phyloP scores from a whole-genome alignment of 148 eudicot species.

The Diospyros lotus region DNA sequence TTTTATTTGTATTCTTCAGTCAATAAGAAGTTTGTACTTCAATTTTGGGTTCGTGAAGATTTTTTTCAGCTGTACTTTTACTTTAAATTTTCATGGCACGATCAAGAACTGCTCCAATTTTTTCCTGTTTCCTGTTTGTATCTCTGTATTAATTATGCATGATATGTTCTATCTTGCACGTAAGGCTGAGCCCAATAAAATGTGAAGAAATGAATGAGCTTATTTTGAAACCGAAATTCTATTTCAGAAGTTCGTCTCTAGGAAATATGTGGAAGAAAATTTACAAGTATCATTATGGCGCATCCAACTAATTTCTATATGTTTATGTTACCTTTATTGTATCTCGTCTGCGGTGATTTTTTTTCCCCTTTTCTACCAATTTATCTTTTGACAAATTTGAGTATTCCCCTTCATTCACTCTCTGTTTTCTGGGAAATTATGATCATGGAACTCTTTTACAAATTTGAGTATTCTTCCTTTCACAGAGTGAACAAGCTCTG shows the following conservation, averaged over 20 bases:
- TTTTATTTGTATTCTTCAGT: not conserved
- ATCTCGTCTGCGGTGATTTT: not conserved
- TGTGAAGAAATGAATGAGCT: not conserved
- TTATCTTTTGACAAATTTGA: not conserved
- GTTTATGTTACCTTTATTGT: not conserved
- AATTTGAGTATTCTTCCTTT: not conserved
- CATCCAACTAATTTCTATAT: not conserved
- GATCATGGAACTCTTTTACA: not conserved
- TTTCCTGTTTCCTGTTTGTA: not conserved
- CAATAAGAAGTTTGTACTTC: not conserved
- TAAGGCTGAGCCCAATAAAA: not conserved
- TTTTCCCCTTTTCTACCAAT: not conserved
- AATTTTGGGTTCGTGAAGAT: not conserved
- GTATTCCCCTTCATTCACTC: not conserved
- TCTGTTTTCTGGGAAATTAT: not conserved
- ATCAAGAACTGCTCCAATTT: not conserved
- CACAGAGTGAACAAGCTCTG: not conserved
- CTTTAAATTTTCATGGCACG: slow-evolving; percentile 5
- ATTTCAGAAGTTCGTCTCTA: not conserved
- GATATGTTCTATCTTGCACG: not conserved
- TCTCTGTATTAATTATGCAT: not conserved
- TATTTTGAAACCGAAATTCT: not conserved
- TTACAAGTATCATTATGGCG: not conserved
- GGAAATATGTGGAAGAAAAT: not conserved
- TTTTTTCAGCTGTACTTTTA: not conserved